Base-by-base conservation (phyloP, 768 basidiomycete species). In the Plicaturopsis crispa region DNA sequence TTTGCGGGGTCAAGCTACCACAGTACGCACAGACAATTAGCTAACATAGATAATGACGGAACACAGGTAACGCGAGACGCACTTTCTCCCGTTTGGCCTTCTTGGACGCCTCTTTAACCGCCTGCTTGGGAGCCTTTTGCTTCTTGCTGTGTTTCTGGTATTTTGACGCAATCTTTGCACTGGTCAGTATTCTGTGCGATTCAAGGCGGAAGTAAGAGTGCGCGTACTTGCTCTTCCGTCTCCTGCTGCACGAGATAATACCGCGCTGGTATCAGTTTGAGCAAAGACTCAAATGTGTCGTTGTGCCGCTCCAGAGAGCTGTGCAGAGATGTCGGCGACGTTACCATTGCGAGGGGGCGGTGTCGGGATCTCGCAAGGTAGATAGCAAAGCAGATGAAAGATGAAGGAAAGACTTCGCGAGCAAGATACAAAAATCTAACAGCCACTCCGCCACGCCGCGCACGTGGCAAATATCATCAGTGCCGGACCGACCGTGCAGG, bases 1-100 rank as follows among this genome's bases (percentile, higher is more conserved):
- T 94, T 92, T 5, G 79, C 82, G 1, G 94, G 94, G 58, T 98
- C 91, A 49, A 96, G 84, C 92, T 98, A 46, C 18, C n/a, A 28
- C 23, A 19, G 14, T 21, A 12, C 4, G 26, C 26, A 8, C 8
- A 28, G 26, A 8, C 14, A 22, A 28, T 37, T 21, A 17, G 24
- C 36, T 37, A 18, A 18, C 3, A 12, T 31, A 36, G 11, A 34
- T 35, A 41, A 45, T 44, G 31, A 28, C 10, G 40, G 4, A 5
- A 23, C 18, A 8, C 1, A 11, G 19, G 8, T 12, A 12, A 40
- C 7, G 6, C n/a, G 32, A 33, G 42, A 54, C 59, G 17, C 39
- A 87, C 92, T 74, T 92, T 93, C 39, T 86, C 85, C 31, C 79
- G 73, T 56, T 84, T 88, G 0, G 89, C 89, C 50, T 89, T 91